Evolutionary conservation across 345 rosid genomes (phyloP), one percentile per base, ranked within the genome.

Genomic region (Camelina laxa): DNA sequence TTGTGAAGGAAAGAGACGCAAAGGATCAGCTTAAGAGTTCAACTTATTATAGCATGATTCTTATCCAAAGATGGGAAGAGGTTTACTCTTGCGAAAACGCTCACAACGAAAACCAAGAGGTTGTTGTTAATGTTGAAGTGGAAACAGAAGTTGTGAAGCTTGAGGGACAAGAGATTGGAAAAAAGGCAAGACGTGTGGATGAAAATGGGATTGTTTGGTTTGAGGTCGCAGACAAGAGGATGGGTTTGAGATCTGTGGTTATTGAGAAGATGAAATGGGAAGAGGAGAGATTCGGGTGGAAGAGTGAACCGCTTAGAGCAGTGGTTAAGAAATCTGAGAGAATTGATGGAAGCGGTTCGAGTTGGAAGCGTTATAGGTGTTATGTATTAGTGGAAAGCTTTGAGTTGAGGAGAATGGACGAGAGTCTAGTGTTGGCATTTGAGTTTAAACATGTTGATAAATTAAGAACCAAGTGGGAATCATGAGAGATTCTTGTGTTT

Each of bases 341-440:
- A 59, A 49, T 73, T 16, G 39, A 22, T 65, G 81, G 80, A 36
- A 72, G 15, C 1, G 78, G 24, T 8, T 74, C 42, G 9, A 81
- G 59, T 1, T 87, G 91, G 96, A 86, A 82, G 65, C 82, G 70
- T 22, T 83, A 82, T 56, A 62, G 81, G 5, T 86, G 87, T 36
- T 87, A 84, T 77, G 80, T 68, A 54, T 80, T 87, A 84, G 91
- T 88, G 16, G 91, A 90, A 84, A 84, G 84, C 27, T 87, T 84
- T 83, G 82, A 81, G 13, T 56, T 88, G 80, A 81, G 62, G 69
- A 88, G 96, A 67, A 80, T 77, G 83, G 87, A 88, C 80, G 86
- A 81, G 54, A 84, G 82, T 50, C 51, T 81, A 45, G 84, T 83
- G 14, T 47, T 88, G 48, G 64, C 68, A 14, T 81, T 56, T 75